These are phyloP conservation scores for Sicyos edulis DNA, from an alignment of 306 rosid species.

Conservation along the genomic window DNA sequence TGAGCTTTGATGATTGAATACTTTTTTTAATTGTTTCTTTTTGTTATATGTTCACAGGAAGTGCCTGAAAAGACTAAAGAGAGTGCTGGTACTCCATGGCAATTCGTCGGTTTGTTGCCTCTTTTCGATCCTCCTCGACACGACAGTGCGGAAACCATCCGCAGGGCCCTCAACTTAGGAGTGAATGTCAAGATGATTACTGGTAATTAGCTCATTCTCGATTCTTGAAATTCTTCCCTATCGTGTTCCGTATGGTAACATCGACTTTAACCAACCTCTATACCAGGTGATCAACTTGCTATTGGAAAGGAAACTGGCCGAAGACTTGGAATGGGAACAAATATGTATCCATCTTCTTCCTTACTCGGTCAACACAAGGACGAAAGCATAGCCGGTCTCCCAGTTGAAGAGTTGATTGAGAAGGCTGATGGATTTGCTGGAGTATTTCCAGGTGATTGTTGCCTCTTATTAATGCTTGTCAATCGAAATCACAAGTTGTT, in stretches of 20 bases:
- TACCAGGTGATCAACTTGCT: slow-evolving; percentile 93
- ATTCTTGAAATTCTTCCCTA: not conserved
- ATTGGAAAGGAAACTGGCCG: slow-evolving; percentile 96
- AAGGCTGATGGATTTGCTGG: slow-evolving; percentile 99
- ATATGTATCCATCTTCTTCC: slow-evolving; percentile 94
- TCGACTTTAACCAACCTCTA: not conserved
- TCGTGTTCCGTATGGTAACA: not conserved
- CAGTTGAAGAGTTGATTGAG: slow-evolving; percentile 91
- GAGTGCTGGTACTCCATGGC: slow-evolving; percentile 76
- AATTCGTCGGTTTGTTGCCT: slow-evolving; percentile 84
- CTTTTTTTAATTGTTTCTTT: not conserved
- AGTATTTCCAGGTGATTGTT: slow-evolving; percentile 81
- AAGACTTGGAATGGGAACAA: slow-evolving; percentile 98
- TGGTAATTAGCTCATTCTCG: slow-evolving; percentile 38
- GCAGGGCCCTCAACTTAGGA: slow-evolving; percentile 91
- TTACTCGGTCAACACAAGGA: slow-evolving; percentile 94
- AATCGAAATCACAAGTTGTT: too few relatives aligned
- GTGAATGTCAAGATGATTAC: slow-evolving; percentile 99
- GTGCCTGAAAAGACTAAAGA: slow-evolving; percentile 81
- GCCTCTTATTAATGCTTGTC: not conserved
- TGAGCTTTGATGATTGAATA: not conserved
- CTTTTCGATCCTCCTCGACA: slow-evolving; percentile 96
- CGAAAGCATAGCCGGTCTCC: slow-evolving; percentile 71
- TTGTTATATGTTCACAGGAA: slow-evolving; percentile 40
- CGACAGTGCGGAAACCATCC: slow-evolving; percentile 97